Base-by-base conservation (phyloP, 768 basidiomycete genomes). In the Russula compacta region DNA sequence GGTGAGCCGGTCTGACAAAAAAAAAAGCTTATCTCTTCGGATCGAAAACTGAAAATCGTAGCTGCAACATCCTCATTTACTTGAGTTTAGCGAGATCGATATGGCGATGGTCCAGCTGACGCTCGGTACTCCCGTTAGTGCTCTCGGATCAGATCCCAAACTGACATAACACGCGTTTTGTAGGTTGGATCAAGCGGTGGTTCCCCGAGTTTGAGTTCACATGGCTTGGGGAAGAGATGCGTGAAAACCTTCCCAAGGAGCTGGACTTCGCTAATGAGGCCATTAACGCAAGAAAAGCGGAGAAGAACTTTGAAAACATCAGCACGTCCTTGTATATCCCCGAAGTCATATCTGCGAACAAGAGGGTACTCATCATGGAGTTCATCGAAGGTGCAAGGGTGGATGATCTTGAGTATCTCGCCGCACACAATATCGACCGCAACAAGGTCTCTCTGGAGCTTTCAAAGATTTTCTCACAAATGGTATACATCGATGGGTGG, bases 401-500 rank as follows among this genome's bases (percentile, higher is more conserved):
- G 3, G 95, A 98, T 69, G 89, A 98, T 71, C 71, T 95, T 56
- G 78, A 78, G 40, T 99, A 92, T 70, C 80, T 99, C 14, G 86
- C 87, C 24, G 76, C 83, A 40, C 78, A 89, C 63, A 79, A 82
- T 48, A 98, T 99, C 64, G 92, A 99, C 72, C 79, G 95, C 56
- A 99, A 98, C 70, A 87, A 87, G 71, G 95, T 99, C 47, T 86
- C 93, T 1, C 75, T 95, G 56, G 94, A 98, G 73, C 78, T 99
- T 21, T 84, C 88, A 3, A 76, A 87, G 65, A 95, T 99, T 68
- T 98, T 98, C 70, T 88, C 83, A 53, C 86, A 84, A 69, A 98
- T 98, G 97, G 92, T 98, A 11, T 95, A 98, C 69, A 71, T 97
- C 46, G 91, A 95, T 70, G 95, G 95, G 17, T 93, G 87, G 83